phyloP scores from a whole-genome alignment of 1,139 yeast genomes.

The Saccharomycopsis phalli region DNA sequence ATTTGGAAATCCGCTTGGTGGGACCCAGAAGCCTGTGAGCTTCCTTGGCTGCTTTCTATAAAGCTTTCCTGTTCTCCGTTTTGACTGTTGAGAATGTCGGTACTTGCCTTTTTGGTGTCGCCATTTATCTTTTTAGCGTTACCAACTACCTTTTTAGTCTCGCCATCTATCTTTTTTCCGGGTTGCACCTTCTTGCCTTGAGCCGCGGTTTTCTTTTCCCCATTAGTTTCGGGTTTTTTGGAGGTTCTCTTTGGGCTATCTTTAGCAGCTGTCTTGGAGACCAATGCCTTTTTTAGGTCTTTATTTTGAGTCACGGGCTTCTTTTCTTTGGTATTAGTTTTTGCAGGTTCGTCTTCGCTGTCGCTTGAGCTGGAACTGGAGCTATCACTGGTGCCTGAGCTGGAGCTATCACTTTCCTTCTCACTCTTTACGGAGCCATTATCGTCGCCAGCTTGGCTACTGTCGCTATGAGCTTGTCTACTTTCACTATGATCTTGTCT shows the following conservation, averaged over 20 bases:
- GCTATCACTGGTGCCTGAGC: neutral
- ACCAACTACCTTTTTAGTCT: neutral
- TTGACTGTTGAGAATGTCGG: neutral
- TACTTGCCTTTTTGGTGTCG: neutral
- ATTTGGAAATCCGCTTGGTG: neutral
- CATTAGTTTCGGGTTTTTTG: neutral
- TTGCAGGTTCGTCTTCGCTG: too few relatives aligned
- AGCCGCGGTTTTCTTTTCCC: neutral
- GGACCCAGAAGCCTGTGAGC: neutral
- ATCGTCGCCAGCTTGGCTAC: too few relatives aligned
- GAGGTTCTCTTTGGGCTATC: neutral
- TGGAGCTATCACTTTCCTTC: neutral
- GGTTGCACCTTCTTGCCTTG: neutral
- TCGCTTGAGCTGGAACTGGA: neutral
- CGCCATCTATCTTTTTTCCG: neutral
- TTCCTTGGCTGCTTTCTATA: neutral
- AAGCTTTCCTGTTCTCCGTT: neutral
- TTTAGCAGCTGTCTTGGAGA: neutral
- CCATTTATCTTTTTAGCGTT: neutral
- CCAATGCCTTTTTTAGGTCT: neutral
- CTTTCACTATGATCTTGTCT: too few relatives aligned
- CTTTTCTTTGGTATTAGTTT: too few relatives aligned
- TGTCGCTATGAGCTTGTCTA: too few relatives aligned
- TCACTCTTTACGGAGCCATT: too few relatives aligned
- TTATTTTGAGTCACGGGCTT: too few relatives aligned